Base-by-base conservation (phyloP, 768 basidiomycete species). In the Pilatotrama ljubarskyi region DNA sequence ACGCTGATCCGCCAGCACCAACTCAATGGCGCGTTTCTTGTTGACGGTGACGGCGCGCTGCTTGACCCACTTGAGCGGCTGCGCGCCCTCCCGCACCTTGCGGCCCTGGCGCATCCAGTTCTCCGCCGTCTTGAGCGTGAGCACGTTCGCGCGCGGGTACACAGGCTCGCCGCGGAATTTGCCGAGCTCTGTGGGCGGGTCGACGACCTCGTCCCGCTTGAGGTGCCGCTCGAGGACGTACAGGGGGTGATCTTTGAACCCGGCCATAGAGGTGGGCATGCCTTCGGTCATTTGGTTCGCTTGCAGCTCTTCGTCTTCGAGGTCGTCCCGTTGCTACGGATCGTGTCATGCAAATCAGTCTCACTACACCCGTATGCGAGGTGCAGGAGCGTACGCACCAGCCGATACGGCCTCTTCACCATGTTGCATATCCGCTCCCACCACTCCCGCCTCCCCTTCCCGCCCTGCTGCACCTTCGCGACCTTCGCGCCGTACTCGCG, bases 181-280 rank as follows among this genome's bases (percentile, higher is more conserved):
- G 44, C 95, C 96, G 52, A 96, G 77, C 69, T 93, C 89, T n/a
- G 81, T 78, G 10, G 84, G 82, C 15, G 91, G 91, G 65, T 91
- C 79, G 49, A 98, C 85, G 22, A 91, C 86, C 73, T 99, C 89
- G 56, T 89, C 91, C 59, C 90, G 87, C 66, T 86, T 91, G 15
- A 99, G 82, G 36, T 61, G 60, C n/a, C 52, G 55, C 38, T 41
- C 43, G 26, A 58, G 26, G 15, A 73, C 87, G 51, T 68, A 96
- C 89, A 96, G 70, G 5, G 95, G 94, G 75, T 99, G 97, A 68
- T 93, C 89, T 72, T 98, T 98, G 83, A 98, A 98, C 1, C 94
- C 97, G 26, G 82, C 78, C 55, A 98, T 80, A 11, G 89, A 88
- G 17, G 86, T 88, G 0, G 97, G 97, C 94, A 99, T 97, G 24